Conservation (phyloP, 495 filamentous ascomycete genomes). For the Penicillium lividum region DNA sequence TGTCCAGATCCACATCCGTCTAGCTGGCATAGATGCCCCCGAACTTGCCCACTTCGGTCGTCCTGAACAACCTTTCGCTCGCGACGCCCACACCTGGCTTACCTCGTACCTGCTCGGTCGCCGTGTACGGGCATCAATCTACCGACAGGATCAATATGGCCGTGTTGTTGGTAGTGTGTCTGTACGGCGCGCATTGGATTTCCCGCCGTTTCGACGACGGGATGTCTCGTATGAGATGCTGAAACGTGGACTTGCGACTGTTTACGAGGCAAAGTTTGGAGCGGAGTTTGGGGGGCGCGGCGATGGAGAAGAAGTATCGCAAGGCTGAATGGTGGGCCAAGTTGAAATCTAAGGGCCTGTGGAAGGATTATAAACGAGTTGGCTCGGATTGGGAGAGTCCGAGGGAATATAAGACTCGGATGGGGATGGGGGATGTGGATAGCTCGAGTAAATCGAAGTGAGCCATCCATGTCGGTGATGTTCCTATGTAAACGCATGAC, state of each 20-base stretch:
- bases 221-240: slow-evolving; percentile 93
- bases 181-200: slow-evolving; percentile 63
- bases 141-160: slow-evolving; percentile 87
- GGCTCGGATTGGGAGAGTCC: slow-evolving; percentile 66
- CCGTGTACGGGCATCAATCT: slow-evolving; percentile 78
- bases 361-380: slow-evolving; percentile 56
- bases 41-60: slow-evolving; percentile 90
- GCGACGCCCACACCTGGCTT: slow-evolving; percentile 80
- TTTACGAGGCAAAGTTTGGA: slow-evolving; percentile 88
- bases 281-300: slow-evolving; percentile 82
- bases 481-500: slow-evolving; percentile 16
- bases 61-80: slow-evolving; percentile 78
- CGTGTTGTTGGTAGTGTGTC: slow-evolving; percentile 84
- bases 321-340: slow-evolving; percentile 72
- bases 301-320: slow-evolving; percentile 63
- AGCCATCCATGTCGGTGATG: neutral
- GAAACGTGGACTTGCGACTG: slow-evolving; percentile 75
- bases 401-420: slow-evolving; percentile 79
- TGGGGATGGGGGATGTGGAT: slow-evolving; percentile 39
- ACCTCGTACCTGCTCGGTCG: slow-evolving; percentile 66
- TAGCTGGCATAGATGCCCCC: slow-evolving; percentile 92
- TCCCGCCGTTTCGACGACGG: slow-evolving; percentile 56
- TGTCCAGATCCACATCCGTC: slow-evolving; percentile 69
- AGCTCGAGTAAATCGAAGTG: slow-evolving; percentile 5
- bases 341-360: slow-evolving; percentile 71